phyloP scores from a whole-genome alignment of 148 eudicot genomes.

The Rhododendron molle region DNA sequence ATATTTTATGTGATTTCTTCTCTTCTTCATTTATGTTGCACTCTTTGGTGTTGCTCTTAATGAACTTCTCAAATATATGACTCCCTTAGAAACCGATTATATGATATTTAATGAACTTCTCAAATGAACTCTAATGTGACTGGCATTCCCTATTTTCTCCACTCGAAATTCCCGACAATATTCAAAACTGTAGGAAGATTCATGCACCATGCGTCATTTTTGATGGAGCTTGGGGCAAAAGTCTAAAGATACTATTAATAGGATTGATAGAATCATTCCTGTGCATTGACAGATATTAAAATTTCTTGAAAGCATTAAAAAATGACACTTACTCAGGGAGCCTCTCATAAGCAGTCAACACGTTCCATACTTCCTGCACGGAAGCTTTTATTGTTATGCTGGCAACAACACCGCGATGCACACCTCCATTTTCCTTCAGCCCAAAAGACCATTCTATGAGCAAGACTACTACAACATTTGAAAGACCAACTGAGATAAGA shows the following conservation, averaged over 20 bases:
- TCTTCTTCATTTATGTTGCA: neutral
- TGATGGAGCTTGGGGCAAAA: neutral
- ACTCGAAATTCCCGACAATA: neutral
- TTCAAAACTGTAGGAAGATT: neutral
- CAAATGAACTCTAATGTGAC: neutral
- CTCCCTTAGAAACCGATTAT: neutral
- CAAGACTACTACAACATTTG: slow-evolving; percentile 12
- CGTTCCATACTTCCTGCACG: slow-evolving; percentile 89
- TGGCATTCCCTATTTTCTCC: neutral
- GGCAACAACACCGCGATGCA: slow-evolving; percentile 90
- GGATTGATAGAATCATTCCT: neutral
- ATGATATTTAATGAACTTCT: neutral
- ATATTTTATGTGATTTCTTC: neutral
- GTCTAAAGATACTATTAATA: neutral
- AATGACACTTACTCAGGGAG: slow-evolving; percentile 81
- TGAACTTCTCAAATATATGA: neutral
- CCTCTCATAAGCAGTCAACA: slow-evolving; percentile 86
- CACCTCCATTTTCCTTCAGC: slow-evolving; percentile 95
- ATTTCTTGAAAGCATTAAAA: neutral
- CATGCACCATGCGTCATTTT: neutral
- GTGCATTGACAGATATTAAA: neutral
- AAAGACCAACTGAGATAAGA: slow-evolving; percentile 17
- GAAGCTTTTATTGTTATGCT: slow-evolving; percentile 96
- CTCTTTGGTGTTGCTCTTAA: neutral
- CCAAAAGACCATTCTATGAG: slow-evolving; percentile 30